Percentiles rank a stretch among this genome's conserved stretches.
These are phyloP conservation scores for Salix viminalis DNA, from an alignment of 345 rosid genomes.

Conservation along the genomic window DNA sequence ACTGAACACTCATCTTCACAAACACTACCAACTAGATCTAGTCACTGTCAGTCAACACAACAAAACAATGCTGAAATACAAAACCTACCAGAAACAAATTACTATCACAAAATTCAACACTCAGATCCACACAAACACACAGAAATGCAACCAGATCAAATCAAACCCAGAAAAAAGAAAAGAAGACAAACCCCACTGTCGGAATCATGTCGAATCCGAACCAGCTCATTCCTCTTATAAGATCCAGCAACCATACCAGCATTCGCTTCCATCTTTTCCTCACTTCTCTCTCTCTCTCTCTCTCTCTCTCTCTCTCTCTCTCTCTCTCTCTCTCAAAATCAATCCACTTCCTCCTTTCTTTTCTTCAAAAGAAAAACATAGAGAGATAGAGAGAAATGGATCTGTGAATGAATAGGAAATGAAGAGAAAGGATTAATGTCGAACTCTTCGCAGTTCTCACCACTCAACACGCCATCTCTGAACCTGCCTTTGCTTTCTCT, in stretches of 20 bases:
- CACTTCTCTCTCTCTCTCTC: too few relatives aligned
- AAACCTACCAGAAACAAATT: not conserved
- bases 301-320: not conserved
- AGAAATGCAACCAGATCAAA: not conserved
- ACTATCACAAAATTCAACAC: slow-evolving; percentile 13
- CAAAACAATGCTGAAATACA: not conserved
- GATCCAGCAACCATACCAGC: slow-evolving; percentile 98
- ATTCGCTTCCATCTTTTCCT: slow-evolving; percentile 68
- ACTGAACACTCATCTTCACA: slow-evolving; percentile 5
- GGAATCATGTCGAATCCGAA: slow-evolving; percentile 96
- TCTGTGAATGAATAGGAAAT: not conserved
- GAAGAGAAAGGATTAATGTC: not conserved
- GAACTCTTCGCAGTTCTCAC: slow-evolving; percentile 35
- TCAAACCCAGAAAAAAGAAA: not conserved
- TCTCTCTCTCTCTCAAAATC: not conserved
- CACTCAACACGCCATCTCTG: slow-evolving; percentile 58
- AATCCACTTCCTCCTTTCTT: not conserved
- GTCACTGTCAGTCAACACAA: slow-evolving; percentile 5
- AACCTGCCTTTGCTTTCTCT: slow-evolving; percentile 1
- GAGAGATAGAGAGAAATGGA: slow-evolving; percentile 4
- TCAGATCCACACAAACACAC: not conserved
- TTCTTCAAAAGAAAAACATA: not conserved
- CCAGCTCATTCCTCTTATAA: slow-evolving; percentile 93
- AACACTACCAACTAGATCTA: slow-evolving; percentile 9
- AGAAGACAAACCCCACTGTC: slow-evolving; percentile 80